Evolutionary conservation across 1,284 basidiomycete species (phyloP).

Genomic region (Meripilus lineatus): DNA sequence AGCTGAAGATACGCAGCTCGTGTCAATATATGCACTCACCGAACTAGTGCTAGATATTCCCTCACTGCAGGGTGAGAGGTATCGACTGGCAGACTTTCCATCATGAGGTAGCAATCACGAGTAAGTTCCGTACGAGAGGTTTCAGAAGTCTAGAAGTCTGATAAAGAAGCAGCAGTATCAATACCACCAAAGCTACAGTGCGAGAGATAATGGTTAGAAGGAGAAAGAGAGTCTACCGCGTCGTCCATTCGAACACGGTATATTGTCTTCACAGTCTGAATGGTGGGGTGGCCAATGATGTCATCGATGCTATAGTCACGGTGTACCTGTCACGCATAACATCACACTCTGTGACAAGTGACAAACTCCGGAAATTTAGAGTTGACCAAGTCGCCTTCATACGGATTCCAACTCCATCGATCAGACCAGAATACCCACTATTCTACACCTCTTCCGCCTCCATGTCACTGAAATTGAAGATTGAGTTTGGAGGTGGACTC

Average conservation of each 20-base stretch:
- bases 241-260: too few relatives aligned
- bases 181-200: background rate
- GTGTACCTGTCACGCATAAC: background rate
- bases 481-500: slow-evolving; percentile 78
- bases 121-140: background rate
- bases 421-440: too few relatives aligned
- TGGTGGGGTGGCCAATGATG: background rate
- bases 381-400: too few relatives aligned
- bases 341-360: background rate
- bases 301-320: background rate
- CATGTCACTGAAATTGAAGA: slow-evolving; percentile 35
- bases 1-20: background rate
- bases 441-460: background rate
- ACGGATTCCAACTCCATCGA: background rate
- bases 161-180: too few relatives aligned
- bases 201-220: too few relatives aligned
- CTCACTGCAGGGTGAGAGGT: slow-evolving; percentile 26
- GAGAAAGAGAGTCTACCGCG: too few relatives aligned
- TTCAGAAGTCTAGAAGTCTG: background rate
- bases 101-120: slow-evolving; percentile 10
- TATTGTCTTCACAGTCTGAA: too few relatives aligned
- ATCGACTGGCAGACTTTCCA: slow-evolving; percentile 26
- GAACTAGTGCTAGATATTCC: slow-evolving; percentile 27
- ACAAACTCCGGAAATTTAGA: background rate
- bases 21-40: slow-evolving; percentile 14